Evolutionary conservation across 768 basidiomycete species (phyloP), one percentile per base, ranked within the genome.

Genomic region (Boletus tylopilopsis): DNA sequence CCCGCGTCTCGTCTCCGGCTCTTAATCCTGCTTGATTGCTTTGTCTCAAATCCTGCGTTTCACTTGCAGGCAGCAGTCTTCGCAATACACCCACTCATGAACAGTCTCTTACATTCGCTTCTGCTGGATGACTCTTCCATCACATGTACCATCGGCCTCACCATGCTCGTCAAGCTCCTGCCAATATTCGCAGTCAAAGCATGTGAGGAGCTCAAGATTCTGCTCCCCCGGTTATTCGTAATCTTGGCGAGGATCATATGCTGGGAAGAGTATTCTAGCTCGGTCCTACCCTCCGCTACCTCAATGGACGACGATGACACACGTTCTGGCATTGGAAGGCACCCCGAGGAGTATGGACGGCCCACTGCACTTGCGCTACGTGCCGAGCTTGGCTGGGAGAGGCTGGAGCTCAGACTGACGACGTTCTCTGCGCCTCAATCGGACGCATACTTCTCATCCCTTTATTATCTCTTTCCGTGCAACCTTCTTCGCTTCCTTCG

Each of bases 401-500:
- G 81, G 30, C 73, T 90, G 23, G 82, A 87, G 42, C 71, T 74
- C 57, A 74, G 80, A 1, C 82, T 87, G 62, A 71, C 77, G 10
- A 73, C 73, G 2, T 76, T 80, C 13, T 67, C 72, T 24, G 70
- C 79, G 2, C 87, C 89, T 16, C 78, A 81, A 5, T 76, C 82
- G 15, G 76, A 81, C 18, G 76, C 72, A 37, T 89, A 80, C 60
- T 93, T 93, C 69, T 84, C 85, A 2, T 77, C 77, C 38, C 73
- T 96, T 53, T 95, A 94, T 69, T 94, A 91, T 59, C 80, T 94
- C 41, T 96, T 90, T 72, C 94, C 94, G 1, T 88, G 85, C 69
- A 96, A 94, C 70, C 75, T 89, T 35, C 72, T 95, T 50, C 79
- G 77, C 46, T 96, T 96, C 66, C 68, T 94, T 45, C 81, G 83